Conservation (phyloP, 2,329 filamentous ascomycete species). For the Neonectria hederae region DNA sequence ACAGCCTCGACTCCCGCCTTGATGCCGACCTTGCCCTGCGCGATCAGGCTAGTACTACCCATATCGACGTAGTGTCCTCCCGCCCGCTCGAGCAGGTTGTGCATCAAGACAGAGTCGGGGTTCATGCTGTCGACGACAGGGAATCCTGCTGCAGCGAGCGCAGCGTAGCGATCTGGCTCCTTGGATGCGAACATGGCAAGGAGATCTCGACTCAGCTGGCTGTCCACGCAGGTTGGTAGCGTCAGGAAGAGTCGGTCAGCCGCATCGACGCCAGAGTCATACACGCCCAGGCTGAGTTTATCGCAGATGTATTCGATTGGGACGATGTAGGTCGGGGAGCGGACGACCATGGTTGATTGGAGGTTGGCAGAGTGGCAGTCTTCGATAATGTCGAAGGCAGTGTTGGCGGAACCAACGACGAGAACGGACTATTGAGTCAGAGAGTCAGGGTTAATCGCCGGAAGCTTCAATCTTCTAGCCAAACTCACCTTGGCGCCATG, state of each 20-base stretch:
- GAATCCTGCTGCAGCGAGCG: constrained; percentile 12
- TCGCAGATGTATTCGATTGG: constrained; percentile 22
- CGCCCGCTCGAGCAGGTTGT: constrained; percentile 23
- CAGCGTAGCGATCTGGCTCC: constrained; percentile 23
- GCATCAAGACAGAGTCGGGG: not conserved
- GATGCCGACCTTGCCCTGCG: constrained; percentile 6
- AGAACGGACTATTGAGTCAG: no score
- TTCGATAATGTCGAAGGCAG: no score
- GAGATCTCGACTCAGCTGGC: constrained; percentile 12
- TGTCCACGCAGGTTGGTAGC: constrained; percentile 9
- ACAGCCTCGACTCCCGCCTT: constrained; percentile 18
- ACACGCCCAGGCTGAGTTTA: constrained; percentile 13
- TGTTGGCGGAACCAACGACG: no score
- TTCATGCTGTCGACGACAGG: constrained; percentile 20
- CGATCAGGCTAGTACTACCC: constrained; percentile 15
- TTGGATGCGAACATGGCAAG: constrained; percentile 20
- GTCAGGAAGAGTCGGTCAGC: constrained; percentile 25
- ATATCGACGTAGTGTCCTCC: constrained; percentile 29
- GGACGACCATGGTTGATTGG: no score
- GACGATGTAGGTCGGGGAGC: no score
- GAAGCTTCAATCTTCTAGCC: no score
- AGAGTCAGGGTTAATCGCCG: no score
- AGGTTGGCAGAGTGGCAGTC: no score
- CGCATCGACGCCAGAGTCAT: constrained; percentile 14
- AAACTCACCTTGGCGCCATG: no score